Percentiles rank a stretch among this genome's conserved stretches.
These are phyloP conservation scores for Myxozyma neglecta DNA, from an alignment of 805 yeast genomes.

Conservation along the genomic window DNA sequence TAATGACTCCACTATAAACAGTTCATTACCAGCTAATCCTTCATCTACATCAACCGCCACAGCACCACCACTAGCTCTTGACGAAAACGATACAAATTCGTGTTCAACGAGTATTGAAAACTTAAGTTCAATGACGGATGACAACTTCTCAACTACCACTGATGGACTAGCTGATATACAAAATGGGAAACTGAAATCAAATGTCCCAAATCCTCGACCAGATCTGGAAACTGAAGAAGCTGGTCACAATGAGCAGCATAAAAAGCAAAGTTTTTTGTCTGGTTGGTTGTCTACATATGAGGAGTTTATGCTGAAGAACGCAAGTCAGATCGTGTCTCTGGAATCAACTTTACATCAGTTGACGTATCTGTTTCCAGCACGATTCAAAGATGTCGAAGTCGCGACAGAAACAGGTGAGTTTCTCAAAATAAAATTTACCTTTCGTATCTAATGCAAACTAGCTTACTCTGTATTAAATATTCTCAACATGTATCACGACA, in stretches of 20 bases:
- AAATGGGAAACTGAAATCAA: background rate
- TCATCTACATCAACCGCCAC: too few species aligned
- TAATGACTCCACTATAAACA: too few species aligned
- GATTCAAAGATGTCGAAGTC: conserved; percentile 43
- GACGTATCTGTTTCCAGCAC: conserved; percentile 43
- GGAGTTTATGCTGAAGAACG: conserved; percentile 40
- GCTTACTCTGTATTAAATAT: conserved; percentile 40
- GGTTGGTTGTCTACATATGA: conserved; percentile 40
- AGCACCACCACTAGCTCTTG: background rate
- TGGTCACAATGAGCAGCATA: background rate
- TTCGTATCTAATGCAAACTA: background rate
- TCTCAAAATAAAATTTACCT: background rate
- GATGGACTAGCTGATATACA: background rate
- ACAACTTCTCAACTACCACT: background rate
- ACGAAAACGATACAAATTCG: background rate
- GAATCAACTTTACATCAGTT: conserved; percentile 42
- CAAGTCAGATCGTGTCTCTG: conserved; percentile 41
- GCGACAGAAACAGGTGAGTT: conserved; percentile 40
- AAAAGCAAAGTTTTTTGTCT: background rate
- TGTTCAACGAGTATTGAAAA: background rate
- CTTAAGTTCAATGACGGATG: background rate
- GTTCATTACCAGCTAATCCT: too few species aligned
- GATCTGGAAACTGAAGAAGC: background rate
- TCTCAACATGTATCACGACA: conserved; percentile 43
- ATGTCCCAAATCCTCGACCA: conserved; percentile 1